phyloP scores from a whole-genome alignment of 1,139 yeast species.

The Suhomyces panamericanus region DNA sequence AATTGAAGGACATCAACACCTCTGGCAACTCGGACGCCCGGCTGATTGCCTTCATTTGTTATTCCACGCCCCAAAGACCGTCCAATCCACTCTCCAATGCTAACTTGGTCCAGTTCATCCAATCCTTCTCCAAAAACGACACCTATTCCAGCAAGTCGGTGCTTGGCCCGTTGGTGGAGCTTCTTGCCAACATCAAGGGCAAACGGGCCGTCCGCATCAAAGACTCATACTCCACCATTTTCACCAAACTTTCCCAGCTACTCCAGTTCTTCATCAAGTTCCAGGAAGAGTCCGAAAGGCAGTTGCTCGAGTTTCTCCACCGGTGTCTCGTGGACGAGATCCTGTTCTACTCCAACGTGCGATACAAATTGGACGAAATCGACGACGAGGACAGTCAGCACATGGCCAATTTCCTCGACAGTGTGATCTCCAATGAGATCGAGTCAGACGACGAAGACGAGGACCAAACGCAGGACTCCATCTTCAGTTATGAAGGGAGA shows the following conservation, averaged over 20 bases:
- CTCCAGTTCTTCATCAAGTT: constrained; percentile 23
- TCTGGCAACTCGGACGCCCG: background rate
- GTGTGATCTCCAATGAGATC: constrained; percentile 13
- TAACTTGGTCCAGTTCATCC: constrained; percentile 20
- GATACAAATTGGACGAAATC: constrained; percentile 18
- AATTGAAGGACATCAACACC: constrained; percentile 4
- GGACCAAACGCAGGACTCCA: constrained; percentile 17
- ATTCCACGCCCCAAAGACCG: background rate
- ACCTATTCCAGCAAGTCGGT: constrained; percentile 1
- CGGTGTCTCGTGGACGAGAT: constrained; percentile 25
- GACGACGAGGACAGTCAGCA: constrained; percentile 28
- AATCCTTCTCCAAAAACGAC: constrained; percentile 10
- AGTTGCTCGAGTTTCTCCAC: constrained; percentile 22
- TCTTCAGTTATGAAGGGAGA: constrained; percentile 23
- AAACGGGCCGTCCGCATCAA: constrained; percentile 23
- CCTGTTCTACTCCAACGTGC: constrained; percentile 20
- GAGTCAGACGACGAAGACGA: constrained; percentile 1
- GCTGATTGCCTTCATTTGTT: background rate
- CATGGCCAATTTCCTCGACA: constrained; percentile 25
- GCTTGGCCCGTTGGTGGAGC: constrained; percentile 9
- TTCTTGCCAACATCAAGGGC: constrained; percentile 18
- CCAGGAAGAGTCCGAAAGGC: constrained; percentile 24
- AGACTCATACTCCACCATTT: constrained; percentile 21
- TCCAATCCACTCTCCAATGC: constrained; percentile 2
- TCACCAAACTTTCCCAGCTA: constrained; percentile 22